Percentiles rank a stretch among this genome's conserved stretches.
These are phyloP conservation scores for Arabidopsis suecica DNA, from an alignment of 345 rosid genomes.

Conservation along the genomic window DNA sequence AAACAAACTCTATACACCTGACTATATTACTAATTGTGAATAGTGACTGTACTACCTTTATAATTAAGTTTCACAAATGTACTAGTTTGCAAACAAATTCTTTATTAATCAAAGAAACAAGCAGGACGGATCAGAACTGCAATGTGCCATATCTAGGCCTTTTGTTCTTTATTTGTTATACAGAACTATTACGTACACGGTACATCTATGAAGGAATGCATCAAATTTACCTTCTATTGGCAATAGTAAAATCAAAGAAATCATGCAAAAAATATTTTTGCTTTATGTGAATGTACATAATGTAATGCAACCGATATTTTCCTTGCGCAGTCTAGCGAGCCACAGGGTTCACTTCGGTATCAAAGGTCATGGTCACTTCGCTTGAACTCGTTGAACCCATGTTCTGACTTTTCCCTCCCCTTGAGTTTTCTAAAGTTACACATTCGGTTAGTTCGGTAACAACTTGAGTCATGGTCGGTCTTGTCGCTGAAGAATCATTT, in stretches of 20 bases:
- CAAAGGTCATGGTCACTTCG: neutral
- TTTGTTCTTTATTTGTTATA: no score
- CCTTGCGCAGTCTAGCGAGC: neutral
- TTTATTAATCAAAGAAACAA: no score
- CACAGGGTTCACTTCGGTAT: neutral
- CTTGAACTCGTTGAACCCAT: neutral
- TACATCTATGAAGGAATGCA: neutral
- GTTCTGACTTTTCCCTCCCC: neutral
- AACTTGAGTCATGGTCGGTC: conserved; percentile 1
- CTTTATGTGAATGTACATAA: neutral
- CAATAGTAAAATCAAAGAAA: neutral
- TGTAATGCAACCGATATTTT: neutral
- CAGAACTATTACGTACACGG: neutral
- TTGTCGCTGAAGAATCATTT: neutral
- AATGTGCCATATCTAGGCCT: no score
- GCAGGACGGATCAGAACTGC: no score
- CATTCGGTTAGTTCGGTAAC: neutral
- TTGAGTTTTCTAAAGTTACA: neutral
- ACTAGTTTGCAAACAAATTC: no score
- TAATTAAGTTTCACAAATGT: no score
- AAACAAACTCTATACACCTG: no score
- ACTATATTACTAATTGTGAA: no score
- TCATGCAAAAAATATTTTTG: neutral
- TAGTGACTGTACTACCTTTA: no score
- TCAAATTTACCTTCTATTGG: neutral